Percentiles rank a stretch among this genome's conserved stretches.
Evolutionary conservation across 1,284 basidiomycete genomes (phyloP).

Genomic region (Megacollybia platyphylla): DNA sequence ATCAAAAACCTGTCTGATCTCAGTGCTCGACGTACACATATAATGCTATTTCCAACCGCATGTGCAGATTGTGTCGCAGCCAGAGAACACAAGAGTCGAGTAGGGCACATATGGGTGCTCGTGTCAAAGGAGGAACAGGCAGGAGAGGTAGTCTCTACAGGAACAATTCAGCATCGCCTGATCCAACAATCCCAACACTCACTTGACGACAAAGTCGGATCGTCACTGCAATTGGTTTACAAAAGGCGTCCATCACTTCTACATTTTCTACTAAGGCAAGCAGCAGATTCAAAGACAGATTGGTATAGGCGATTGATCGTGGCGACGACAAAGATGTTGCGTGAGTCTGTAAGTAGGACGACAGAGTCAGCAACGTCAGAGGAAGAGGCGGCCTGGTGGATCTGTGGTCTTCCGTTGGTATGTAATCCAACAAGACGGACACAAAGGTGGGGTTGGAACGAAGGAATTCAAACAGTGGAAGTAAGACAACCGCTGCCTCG

Average conservation of each 20-base stretch:
- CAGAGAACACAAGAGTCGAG: conserved; percentile 57
- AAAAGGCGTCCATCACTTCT: conserved; percentile 30
- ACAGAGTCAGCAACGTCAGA: conserved; percentile 36
- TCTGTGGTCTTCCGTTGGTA: conserved; percentile 14
- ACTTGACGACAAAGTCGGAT: conserved; percentile 55
- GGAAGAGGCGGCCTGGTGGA: conserved; percentile 19
- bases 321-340: conserved; percentile 43
- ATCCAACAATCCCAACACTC: conserved; percentile 6
- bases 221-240: conserved; percentile 19
- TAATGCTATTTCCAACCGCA: conserved; percentile 37
- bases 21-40: conserved; percentile 30
- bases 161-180: conserved; percentile 1
- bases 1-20: conserved; percentile 1
- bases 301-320: conserved; percentile 47
- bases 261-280: conserved; percentile 36
- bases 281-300: conserved; percentile 37
- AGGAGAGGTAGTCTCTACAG: conserved; percentile 38
- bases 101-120: conserved; percentile 38
- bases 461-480: conserved; percentile 49
- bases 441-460: conserved; percentile 34
- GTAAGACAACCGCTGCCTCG: conserved; percentile 41
- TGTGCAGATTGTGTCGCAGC: conserved; percentile 56
- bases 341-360: conserved; percentile 52
- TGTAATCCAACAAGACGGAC: conserved; percentile 25
- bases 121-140: conserved; percentile 20